Conservation (phyloP, 176 grass and related monocot genomes). For the Dactylis glomerata region DNA sequence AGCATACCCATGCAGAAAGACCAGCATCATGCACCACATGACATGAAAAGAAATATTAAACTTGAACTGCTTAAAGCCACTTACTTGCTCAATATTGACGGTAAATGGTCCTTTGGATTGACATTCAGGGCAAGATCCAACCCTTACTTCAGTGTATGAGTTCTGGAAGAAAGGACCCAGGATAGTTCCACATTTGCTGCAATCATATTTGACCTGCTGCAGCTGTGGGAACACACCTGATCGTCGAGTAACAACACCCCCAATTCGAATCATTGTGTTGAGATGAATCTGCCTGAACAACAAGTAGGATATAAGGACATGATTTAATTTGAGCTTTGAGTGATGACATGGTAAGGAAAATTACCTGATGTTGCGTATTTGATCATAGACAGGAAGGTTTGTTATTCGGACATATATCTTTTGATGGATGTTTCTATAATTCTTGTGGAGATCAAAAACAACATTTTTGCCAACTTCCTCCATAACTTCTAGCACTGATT, state of each 20-base stretch:
- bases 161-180: constrained; percentile 98
- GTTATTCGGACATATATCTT: constrained; percentile 93
- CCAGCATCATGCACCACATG: constrained; percentile 4
- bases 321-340: neutral
- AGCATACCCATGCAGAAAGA: neutral
- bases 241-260: constrained; percentile 90
- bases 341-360: neutral
- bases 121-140: constrained; percentile 92
- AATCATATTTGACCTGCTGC: constrained; percentile 98
- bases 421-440: constrained; percentile 93
- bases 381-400: constrained; percentile 98
- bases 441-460: constrained; percentile 89
- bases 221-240: constrained; percentile 94
- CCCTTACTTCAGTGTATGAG: constrained; percentile 93
- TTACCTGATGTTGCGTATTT: constrained; percentile 94
- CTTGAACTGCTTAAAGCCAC: neutral
- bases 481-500: constrained; percentile 96
- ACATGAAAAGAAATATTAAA: neutral
- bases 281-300: constrained; percentile 88
- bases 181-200: constrained; percentile 82
- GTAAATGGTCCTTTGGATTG: constrained; percentile 98
- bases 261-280: constrained; percentile 97
- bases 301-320: constrained; percentile 22
- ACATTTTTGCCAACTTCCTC: constrained; percentile 92
- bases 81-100: constrained; percentile 89